Evolutionary conservation across 148 eudicot species (phyloP), one percentile per base, ranked within the genome.

Genomic region (Suaeda aralocaspica): DNA sequence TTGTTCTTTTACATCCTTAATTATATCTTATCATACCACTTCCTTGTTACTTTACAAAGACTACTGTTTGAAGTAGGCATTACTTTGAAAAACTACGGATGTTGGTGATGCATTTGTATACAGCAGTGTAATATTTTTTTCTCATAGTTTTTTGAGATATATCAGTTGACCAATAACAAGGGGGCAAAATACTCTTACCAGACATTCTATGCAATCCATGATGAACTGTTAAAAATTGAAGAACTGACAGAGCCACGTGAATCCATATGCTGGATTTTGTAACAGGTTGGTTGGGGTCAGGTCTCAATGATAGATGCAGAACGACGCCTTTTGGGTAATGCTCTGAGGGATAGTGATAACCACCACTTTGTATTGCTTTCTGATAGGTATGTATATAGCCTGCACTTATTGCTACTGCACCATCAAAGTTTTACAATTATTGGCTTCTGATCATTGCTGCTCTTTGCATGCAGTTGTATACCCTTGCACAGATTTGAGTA

Each of bases 241-340:
- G 80, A 60, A 44, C 49, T 67, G 68, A 41, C 28, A 4, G 53
- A 41, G 33, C 34, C 66, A 21, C 12, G 22, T 16, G 59, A n/a
- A 16, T 68, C 33, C 34, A 36, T 65, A 2, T 73, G 59, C 42
- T 76, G 66, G 14, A 65, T 52, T 62, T 60, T 34, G 55, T 56
- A 70, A 81, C 88, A 94, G 97, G 99, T 91, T 64, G 92, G 73
- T 21, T 95, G 99, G 99, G 99, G 99, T 58, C 84, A 81, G 72
- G 87, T 95, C 64, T 95, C 99, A 63, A 95, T 95, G 99, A 90
- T 95, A 69, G 92, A 95, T 83, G 97, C 99, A 62, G 99, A 95
- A 80, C 85, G 82, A 74, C 84, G 99, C 64, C 96, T 95, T 64
- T 73, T 95, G 76, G 97, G 88, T 60, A 79, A 91, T 86, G 99